Base-by-base conservation (phyloP, 345 rosid species). In the Heritiera fomes region DNA sequence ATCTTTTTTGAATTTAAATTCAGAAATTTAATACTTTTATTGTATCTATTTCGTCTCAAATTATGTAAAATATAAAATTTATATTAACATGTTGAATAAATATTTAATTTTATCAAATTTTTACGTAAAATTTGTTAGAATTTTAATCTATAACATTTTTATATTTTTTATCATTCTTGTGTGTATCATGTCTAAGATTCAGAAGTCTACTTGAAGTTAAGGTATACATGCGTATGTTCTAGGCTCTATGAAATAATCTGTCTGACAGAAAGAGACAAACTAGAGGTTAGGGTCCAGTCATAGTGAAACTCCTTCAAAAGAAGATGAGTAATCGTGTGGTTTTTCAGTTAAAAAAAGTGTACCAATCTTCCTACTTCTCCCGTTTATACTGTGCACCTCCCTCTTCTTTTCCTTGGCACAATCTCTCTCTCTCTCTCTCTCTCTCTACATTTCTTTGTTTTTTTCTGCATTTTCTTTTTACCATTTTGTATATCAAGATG, bases 401-500 rank as follows among this genome's bases (percentile, higher is more conserved):
- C 53, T 20, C 15, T 61, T 68, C 28, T 23, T 23, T 23, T 23
- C 28, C 28, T 23, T 23, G 28, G 28, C 28, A 23, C 28, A 23
- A 23, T 23, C 28, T 23, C 28, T 23, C 28, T 5, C 32, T 49
- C 45, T 38, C 58, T 23, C 28, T 23, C 28, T 23, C 28, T 47
- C 55, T 78, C 58, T 62, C 38, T 34, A 1, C 38, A 74, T 41
- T 66, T 60, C 7, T 45, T 76, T 59, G 17, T 77, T 68, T 58
- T 47, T 66, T 66, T 50, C 78, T 81, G 50, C 65, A 61, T 71
- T 73, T 23, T 34, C 62, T 66, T 75, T 76, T 81, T 78, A 23
- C 87, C 75, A 62, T 82, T 84, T 82, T 65, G 69, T 81, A n/a
- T 60, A 68, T 28, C 68, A 82, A 53, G 66, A 78, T 70, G 85